Percentiles rank a stretch among this genome's conserved stretches.
Evolutionary conservation across 257 asterid genomes (phyloP).

Genomic region (Voacanga thouarsii): DNA sequence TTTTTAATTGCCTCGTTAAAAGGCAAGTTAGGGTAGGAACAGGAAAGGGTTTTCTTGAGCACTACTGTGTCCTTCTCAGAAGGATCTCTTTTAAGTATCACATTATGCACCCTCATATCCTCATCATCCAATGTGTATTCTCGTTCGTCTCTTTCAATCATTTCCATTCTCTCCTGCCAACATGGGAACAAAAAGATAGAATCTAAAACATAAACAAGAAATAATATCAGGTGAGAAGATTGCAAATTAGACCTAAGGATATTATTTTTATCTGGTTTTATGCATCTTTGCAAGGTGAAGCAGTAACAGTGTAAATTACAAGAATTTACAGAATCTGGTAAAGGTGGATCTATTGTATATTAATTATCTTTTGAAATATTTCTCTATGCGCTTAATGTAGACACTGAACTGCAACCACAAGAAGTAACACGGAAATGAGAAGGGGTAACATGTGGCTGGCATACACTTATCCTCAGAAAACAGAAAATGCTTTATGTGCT

Average conservation of each 20-base stretch:
- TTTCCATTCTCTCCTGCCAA: slow-evolving; percentile 70
- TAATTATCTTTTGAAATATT: not conserved
- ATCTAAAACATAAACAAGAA: not conserved
- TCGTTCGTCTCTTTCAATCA: slow-evolving; percentile 65
- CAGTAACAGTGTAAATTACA: not conserved
- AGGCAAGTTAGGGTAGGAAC: slow-evolving; percentile 78
- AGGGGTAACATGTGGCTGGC: not conserved
- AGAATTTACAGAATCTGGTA: not conserved
- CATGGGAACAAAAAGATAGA: slow-evolving; percentile 8
- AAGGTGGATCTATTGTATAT: not conserved
- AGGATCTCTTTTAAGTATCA: slow-evolving; percentile 72
- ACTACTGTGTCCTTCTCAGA: slow-evolving; percentile 57
- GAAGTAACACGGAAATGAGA: not conserved
- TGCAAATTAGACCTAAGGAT: not conserved
- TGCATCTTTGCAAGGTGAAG: not conserved
- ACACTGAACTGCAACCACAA: not conserved
- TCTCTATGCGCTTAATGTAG: not conserved
- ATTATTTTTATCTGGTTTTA: not conserved
- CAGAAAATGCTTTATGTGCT: not conserved
- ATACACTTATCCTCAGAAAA: not conserved
- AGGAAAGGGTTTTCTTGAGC: slow-evolving; percentile 77
- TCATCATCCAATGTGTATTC: slow-evolving; percentile 82
- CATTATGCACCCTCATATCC: slow-evolving; percentile 70
- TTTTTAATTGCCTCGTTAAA: slow-evolving; percentile 59
- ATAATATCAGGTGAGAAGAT: not conserved